These are phyloP conservation scores for Rhododendron molle DNA, from an alignment of 148 eudicot species.

Conservation along the genomic window DNA sequence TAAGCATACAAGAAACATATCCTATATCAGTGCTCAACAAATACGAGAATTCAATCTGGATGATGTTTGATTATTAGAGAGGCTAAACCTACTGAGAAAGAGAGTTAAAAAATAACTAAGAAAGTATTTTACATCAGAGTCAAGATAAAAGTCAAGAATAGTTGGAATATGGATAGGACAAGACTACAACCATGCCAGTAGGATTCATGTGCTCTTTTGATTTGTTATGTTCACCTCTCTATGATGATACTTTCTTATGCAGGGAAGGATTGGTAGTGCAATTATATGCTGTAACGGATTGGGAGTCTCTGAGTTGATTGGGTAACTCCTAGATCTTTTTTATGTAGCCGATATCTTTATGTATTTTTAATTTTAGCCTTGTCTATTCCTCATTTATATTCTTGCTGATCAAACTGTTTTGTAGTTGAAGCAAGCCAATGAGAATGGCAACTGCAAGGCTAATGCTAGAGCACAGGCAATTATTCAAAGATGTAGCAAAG, in stretches of 20 bases:
- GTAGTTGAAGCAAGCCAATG: conserved; percentile 14
- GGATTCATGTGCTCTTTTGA: not conserved
- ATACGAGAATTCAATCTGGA: too few relatives aligned
- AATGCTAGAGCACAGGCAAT: not conserved
- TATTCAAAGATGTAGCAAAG: conserved; percentile 4
- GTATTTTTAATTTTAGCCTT: not conserved
- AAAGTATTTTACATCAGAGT: not conserved
- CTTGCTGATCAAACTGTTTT: not conserved
- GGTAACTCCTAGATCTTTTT: not conserved
- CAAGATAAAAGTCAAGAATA: not conserved
- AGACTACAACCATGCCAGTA: not conserved
- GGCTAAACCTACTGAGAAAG: too few relatives aligned
- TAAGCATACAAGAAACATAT: too few relatives aligned
- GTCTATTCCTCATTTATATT: not conserved
- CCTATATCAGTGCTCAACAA: too few relatives aligned
- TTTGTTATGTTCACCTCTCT: not conserved
- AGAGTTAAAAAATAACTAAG: not conserved
- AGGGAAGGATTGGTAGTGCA: conserved; percentile 2
- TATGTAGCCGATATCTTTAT: too few relatives aligned
- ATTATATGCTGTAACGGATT: not conserved
- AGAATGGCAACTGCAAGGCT: not conserved
- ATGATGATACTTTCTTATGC: not conserved
- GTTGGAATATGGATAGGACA: not conserved
- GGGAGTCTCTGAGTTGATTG: not conserved
- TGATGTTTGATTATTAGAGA: too few relatives aligned